Conservation (phyloP, 2,329 filamentous ascomycete species). For the Ophiocordyceps camponoti-rufipedis region DNA sequence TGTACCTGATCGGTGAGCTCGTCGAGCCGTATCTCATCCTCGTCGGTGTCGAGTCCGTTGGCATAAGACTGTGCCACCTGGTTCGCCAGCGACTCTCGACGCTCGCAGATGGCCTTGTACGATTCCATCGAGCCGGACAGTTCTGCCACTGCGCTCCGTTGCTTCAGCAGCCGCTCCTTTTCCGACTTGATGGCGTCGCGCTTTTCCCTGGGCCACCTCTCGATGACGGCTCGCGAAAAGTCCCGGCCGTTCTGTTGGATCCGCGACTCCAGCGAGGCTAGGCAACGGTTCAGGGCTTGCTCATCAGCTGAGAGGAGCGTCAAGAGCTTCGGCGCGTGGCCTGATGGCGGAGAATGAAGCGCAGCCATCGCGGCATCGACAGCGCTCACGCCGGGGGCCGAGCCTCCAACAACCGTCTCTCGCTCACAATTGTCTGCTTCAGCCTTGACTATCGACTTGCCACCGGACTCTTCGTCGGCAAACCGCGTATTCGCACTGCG, state of each 20-base stretch:
- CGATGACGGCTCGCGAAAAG: conserved; percentile 27
- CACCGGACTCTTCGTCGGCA: background rate
- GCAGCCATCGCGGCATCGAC: background rate
- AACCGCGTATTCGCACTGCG: conserved; percentile 3
- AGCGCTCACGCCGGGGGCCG: background rate
- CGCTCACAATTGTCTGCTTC: background rate
- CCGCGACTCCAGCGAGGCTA: conserved; percentile 19
- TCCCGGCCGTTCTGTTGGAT: conserved; percentile 28
- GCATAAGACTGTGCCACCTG: conserved; percentile 31
- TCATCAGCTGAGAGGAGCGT: conserved; percentile 12
- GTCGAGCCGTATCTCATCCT: conserved; percentile 31
- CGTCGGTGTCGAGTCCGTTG: conserved; percentile 29
- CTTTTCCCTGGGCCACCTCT: conserved; percentile 24
- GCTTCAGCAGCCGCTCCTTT: conserved; percentile 26
- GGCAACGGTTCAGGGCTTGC: conserved; percentile 15
- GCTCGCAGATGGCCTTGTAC: conserved; percentile 21
- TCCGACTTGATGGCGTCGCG: conserved; percentile 29
- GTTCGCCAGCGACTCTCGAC: conserved; percentile 26
- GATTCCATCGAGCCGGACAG: conserved; percentile 22
- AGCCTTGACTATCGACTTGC: background rate
- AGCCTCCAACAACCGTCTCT: background rate
- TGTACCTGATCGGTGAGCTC: conserved; percentile 26
- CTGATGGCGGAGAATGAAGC: conserved; percentile 3
- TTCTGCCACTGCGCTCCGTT: conserved; percentile 24
- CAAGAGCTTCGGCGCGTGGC: conserved; percentile 12